Conservation (phyloP, 805 yeast genomes). For the Candida broadrunensis region DNA sequence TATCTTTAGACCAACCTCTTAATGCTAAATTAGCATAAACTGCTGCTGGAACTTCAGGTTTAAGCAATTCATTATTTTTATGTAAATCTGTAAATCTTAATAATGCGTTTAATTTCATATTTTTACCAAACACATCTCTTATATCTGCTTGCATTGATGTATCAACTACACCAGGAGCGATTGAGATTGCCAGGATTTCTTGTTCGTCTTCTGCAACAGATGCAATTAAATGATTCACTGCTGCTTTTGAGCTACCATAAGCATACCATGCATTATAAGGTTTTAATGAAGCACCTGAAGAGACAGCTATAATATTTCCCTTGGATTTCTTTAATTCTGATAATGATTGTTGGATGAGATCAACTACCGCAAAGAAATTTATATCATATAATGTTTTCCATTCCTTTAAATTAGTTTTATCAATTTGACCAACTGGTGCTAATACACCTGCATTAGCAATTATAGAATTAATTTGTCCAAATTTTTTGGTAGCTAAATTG, state of each 20-base stretch:
- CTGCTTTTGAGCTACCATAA: constrained; percentile 90
- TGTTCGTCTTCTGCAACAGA: constrained; percentile 70
- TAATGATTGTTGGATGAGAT: constrained; percentile 50
- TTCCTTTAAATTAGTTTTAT: constrained; percentile 46
- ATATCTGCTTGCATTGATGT: constrained; percentile 85
- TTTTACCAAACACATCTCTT: constrained; percentile 55
- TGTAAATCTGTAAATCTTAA: constrained; percentile 66
- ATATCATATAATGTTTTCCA: constrained; percentile 72
- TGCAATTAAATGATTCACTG: constrained; percentile 71
- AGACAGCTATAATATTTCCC: constrained; percentile 75
- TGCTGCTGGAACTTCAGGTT: constrained; percentile 70
- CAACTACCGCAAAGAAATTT: constrained; percentile 74
- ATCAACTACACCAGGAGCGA: constrained; percentile 95
- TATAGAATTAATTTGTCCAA: constrained; percentile 60
- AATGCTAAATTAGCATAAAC: constrained; percentile 66
- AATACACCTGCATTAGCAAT: constrained; percentile 82
- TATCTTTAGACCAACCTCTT: constrained; percentile 49
- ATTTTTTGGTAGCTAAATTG: constrained; percentile 41
- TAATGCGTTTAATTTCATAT: constrained; percentile 61
- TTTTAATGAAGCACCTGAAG: constrained; percentile 81
- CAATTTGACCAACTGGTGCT: constrained; percentile 66
- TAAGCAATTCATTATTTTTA: constrained; percentile 52
- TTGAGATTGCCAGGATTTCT: constrained; percentile 54
- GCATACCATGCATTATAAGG: constrained; percentile 80
- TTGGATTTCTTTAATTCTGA: constrained; percentile 54